Conservation (phyloP, 129 eudicot species). For the Chrysanthemum seticuspe region DNA sequence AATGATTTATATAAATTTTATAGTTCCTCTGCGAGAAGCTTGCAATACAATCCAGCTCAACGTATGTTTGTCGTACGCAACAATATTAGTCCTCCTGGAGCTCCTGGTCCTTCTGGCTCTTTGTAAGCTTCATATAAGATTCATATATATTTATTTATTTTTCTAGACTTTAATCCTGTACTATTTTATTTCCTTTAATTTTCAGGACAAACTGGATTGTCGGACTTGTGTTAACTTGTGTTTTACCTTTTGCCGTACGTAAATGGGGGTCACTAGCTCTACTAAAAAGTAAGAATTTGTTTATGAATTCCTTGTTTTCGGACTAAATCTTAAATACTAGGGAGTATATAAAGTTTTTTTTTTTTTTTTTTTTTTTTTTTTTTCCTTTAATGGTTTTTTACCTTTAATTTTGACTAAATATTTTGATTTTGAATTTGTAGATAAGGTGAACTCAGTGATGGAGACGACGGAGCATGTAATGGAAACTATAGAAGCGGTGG, state of each 20-base stretch:
- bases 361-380: no score
- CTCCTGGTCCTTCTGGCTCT: slow-evolving; percentile 41
- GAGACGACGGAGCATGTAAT: slow-evolving; percentile 36
- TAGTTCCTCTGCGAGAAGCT: slow-evolving; percentile 7
- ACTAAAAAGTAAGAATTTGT: slow-evolving; percentile 23
- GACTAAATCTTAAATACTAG: no score
- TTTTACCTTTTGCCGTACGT: slow-evolving; percentile 52
- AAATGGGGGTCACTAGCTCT: slow-evolving; percentile 54
- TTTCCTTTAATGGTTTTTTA: no score
- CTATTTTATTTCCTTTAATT: neutral
- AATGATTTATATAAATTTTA: neutral
- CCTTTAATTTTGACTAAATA: no score
- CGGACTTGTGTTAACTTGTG: slow-evolving; percentile 45
- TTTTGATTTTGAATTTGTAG: neutral
- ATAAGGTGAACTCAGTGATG: slow-evolving; percentile 32
- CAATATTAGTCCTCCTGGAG: slow-evolving; percentile 33
- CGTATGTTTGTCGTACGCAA: slow-evolving; percentile 25
- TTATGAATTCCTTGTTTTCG: no score
- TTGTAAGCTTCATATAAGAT: slow-evolving; percentile 26
- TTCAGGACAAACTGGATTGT: slow-evolving; percentile 53
- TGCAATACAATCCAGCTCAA: slow-evolving; percentile 15
- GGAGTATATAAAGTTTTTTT: no score
- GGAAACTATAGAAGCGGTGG: slow-evolving; percentile 43
- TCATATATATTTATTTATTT: neutral
- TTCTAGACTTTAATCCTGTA: neutral